phyloP scores from a whole-genome alignment of 108 stramenopile genomes.

The Craspedostauros australis region DNA sequence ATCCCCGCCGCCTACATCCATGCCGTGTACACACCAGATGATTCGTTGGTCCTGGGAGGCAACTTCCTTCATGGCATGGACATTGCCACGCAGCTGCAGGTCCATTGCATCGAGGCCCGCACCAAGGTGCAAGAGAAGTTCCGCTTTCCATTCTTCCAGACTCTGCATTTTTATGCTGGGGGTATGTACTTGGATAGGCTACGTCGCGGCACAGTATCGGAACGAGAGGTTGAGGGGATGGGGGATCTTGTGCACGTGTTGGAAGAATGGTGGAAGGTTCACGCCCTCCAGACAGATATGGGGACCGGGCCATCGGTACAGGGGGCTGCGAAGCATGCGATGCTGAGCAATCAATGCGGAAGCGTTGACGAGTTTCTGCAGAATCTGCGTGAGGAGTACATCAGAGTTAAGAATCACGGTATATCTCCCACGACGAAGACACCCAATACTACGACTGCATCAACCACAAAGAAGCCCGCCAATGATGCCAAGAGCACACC shows the following conservation, averaged over 20 bases:
- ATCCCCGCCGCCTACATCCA: conserved; percentile 94
- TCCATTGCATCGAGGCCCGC: conserved; percentile 41
- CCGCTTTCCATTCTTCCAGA: conserved; percentile 46
- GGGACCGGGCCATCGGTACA: conserved; percentile 5
- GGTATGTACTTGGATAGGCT: conserved; percentile 27
- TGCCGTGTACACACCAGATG: conserved; percentile 85
- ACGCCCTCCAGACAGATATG: not conserved
- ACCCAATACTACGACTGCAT: not conserved
- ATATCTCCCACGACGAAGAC: conserved; percentile 6
- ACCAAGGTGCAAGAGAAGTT: conserved; percentile 36
- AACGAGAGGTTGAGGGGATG: conserved; percentile 24
- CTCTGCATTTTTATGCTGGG: conserved; percentile 38
- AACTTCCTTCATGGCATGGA: conserved; percentile 75
- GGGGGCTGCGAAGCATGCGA: conserved; percentile 7
- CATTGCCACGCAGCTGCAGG: conserved; percentile 37
- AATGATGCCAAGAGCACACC: too few relatives aligned
- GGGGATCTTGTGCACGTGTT: conserved; percentile 11
- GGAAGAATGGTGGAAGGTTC: conserved; percentile 24
- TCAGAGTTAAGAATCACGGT: conserved; percentile 11
- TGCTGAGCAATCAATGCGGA: conserved; percentile 2
- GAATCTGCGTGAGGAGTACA: conserved; percentile 8
- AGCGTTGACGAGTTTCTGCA: conserved; percentile 20
- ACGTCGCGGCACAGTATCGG: conserved; percentile 12
- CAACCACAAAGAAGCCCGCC: not conserved
- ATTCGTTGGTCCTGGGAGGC: conserved; percentile 85